Evolutionary conservation across 371 early-diverging fungal genomes (phyloP), one percentile per base, ranked within the genome.

Genomic region (Actinomucor elegans): DNA sequence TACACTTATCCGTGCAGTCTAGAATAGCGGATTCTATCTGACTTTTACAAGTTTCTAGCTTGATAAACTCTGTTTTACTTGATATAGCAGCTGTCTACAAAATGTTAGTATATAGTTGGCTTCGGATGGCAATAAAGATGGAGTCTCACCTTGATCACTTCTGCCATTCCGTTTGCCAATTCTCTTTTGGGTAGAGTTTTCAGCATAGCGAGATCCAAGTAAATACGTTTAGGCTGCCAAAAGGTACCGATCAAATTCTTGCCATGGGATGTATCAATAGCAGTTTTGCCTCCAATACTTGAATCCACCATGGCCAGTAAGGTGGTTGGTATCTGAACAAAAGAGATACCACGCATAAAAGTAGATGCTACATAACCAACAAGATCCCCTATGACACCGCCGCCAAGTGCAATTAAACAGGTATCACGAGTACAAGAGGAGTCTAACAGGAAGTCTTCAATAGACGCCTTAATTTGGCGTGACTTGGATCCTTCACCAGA

Each of bases 271-370:
- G 93, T 91, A 66, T 97, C 96, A 24, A 97, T 83, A 0, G 94
- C 97, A 0, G 96, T 95, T 77, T 97, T 97, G 15, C 97, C 97
- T 41, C 97, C 97, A 48, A 97, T 87, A 18, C 92, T 91, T 5
- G 93, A 92, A 69, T 97, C 97, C 14, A 94, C 96, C 97, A 97
- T 97, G 14, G 97, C 93, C 43, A 97, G 77, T n/a, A 97, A 69
- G 2, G 97, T 92, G 2, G 96, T 97, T 2, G 97, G 97, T 24
- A 97, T 77, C 65, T 97, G 96, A 28, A 95, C 76, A 55, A 92
- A 80, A 17, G 91, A 88, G 29, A 92, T 79, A 9, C 97, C 97
- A 28, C 97, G 85, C 97, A 97, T 97, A 65, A 93, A 97, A 2
- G 96, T 97, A 0, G 96, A 86, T 1, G 96, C 96, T 2, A 94